Conservation (phyloP, 2,329 filamentous ascomycete genomes). For the Xylariales sp. region DNA sequence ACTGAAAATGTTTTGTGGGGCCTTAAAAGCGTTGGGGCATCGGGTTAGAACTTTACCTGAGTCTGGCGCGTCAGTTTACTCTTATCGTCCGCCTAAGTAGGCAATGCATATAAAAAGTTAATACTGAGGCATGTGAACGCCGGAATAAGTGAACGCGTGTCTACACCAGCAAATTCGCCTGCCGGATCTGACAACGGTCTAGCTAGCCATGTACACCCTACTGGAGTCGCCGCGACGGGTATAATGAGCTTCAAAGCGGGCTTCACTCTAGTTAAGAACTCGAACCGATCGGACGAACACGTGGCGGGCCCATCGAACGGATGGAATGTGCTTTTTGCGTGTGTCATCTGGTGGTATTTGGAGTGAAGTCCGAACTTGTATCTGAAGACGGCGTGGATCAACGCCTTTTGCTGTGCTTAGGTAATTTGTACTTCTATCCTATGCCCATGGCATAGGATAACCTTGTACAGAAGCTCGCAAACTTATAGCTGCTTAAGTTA, state of each 20-base stretch:
- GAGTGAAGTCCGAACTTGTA: background rate
- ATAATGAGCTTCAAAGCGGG: background rate
- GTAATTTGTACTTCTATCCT: background rate
- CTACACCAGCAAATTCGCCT: background rate
- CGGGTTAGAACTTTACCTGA: background rate
- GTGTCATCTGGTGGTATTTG: background rate
- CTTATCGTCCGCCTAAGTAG: background rate
- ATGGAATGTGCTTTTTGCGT: background rate
- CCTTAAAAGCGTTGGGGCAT: background rate
- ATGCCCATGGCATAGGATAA: too few relatives aligned
- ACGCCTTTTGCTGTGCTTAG: background rate
- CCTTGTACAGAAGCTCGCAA: background rate
- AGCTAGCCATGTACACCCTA: background rate
- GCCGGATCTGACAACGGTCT: background rate
- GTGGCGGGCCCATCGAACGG: background rate
- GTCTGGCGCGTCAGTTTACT: too few relatives aligned
- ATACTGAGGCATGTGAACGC: conserved; percentile 1
- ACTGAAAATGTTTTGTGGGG: background rate
- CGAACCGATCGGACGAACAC: background rate
- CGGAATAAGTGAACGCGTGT: background rate
- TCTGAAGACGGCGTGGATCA: background rate
- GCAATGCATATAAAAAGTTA: conserved; percentile 4
- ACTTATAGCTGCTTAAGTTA: background rate
- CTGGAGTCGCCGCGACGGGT: background rate
- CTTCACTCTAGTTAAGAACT: background rate